A percentile compares a stretch with the other conserved stretches of the same genome.
These are phyloP conservation scores for Orobanche coerulescens DNA, from an alignment of 257 asterid genomes.

Conservation along the genomic window DNA sequence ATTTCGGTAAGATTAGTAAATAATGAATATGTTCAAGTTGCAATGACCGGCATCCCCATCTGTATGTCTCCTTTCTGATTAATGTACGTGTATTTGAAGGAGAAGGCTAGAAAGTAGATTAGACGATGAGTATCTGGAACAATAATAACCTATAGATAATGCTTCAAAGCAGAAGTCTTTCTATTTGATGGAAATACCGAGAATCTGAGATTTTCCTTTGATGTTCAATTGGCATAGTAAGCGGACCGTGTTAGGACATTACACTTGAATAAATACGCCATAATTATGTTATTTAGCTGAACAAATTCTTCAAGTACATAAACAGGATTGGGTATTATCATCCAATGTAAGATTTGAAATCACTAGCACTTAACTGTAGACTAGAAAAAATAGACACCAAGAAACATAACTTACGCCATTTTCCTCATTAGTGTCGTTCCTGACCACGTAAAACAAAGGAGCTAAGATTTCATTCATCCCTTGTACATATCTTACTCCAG, in stretches of 20 bases:
- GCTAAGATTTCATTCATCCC: constrained; percentile 98
- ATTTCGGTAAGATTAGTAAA: not conserved
- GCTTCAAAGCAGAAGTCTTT: not conserved
- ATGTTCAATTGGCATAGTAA: not conserved
- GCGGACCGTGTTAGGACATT: not conserved
- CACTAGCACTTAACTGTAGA: constrained; percentile 1
- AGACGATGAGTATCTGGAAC: not conserved
- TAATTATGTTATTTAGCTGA: not conserved
- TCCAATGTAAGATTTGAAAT: not conserved
- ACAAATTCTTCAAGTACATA: not conserved
- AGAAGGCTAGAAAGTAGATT: not conserved
- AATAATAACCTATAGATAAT: not conserved
- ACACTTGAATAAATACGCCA: not conserved
- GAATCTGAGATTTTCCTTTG: not conserved
- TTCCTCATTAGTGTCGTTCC: constrained; percentile 72
- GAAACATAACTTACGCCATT: constrained; percentile 46
- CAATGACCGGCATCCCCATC: not conserved
- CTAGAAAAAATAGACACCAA: constrained; percentile 9
- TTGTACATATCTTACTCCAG: constrained; percentile 97
- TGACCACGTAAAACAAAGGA: constrained; percentile 71
- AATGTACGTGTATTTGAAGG: not conserved
- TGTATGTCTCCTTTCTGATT: not conserved
- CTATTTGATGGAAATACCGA: not conserved
- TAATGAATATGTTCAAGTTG: not conserved
- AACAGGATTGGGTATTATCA: constrained; percentile 3